Conservation (phyloP, 1,284 basidiomycete species). For the Takashimella koratensis region DNA sequence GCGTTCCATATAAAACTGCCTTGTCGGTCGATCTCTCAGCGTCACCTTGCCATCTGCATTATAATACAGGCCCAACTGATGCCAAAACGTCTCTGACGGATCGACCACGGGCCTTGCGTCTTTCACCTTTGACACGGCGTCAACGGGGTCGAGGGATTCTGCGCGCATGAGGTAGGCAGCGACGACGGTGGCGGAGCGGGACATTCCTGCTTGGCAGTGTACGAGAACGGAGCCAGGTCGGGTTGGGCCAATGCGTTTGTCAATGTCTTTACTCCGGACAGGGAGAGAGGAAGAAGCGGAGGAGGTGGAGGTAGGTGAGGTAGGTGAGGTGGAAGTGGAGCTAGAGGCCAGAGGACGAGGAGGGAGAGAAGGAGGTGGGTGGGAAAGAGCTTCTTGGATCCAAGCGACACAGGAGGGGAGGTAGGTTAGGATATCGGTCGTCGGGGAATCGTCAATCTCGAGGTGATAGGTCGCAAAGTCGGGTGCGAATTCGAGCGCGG, state of each 20-base stretch:
- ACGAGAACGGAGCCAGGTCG: slow-evolving; percentile 73
- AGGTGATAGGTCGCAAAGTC: slow-evolving; percentile 36
- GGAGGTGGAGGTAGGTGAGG: not conserved
- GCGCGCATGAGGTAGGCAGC: slow-evolving; percentile 81
- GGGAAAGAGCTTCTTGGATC: slow-evolving; percentile 65
- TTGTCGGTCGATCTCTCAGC: slow-evolving; percentile 62
- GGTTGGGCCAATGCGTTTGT: slow-evolving; percentile 28
- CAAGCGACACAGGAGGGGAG: slow-evolving; percentile 72
- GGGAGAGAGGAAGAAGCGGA: not conserved
- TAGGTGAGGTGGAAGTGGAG: not conserved
- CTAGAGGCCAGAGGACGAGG: not conserved
- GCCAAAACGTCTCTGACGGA: slow-evolving; percentile 72
- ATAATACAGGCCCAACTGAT: slow-evolving; percentile 73
- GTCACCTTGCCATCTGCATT: slow-evolving; percentile 67
- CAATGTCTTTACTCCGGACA: slow-evolving; percentile 1
- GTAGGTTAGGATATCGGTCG: slow-evolving; percentile 66
- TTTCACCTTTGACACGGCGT: slow-evolving; percentile 65
- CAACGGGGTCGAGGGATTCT: slow-evolving; percentile 59
- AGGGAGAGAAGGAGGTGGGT: not conserved
- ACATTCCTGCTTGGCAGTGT: slow-evolving; percentile 82
- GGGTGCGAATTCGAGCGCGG: slow-evolving; percentile 29
- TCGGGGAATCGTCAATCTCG: slow-evolving; percentile 47
- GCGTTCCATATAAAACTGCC: slow-evolving; percentile 76
- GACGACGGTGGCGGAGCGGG: slow-evolving; percentile 73
- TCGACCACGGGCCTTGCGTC: slow-evolving; percentile 63